Evolutionary conservation across 2,329 filamentous ascomycete genomes (phyloP).

Genomic region (Fusarium falciforme): DNA sequence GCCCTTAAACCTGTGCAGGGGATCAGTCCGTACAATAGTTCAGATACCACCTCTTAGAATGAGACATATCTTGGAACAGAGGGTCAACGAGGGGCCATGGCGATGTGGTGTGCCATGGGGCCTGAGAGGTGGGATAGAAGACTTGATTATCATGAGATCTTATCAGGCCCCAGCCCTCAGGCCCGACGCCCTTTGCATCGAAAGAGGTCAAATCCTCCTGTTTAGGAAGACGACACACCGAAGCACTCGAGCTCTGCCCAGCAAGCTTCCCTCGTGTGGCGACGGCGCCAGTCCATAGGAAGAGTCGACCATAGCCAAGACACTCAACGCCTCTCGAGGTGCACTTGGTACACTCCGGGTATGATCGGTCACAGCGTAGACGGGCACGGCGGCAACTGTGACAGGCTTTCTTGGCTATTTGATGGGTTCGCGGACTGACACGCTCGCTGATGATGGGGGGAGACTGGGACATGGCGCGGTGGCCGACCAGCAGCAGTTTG

Average conservation of each 20-base stretch:
- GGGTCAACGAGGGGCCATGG: constrained; percentile 56
- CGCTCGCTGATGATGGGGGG: constrained; percentile 27
- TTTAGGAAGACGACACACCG: constrained; percentile 34
- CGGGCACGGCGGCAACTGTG: constrained; percentile 65
- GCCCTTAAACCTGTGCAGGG: background rate
- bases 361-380: constrained; percentile 63
- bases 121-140: constrained; percentile 9
- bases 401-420: constrained; percentile 50
- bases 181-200: constrained; percentile 11
- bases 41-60: constrained; percentile 55
- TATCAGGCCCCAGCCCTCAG: constrained; percentile 14
- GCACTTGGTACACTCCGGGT: constrained; percentile 64
- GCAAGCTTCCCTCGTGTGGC: constrained; percentile 56
- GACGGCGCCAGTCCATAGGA: constrained; percentile 63
- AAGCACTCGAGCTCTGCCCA: constrained; percentile 49
- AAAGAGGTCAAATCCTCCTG: constrained; percentile 20
- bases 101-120: constrained; percentile 29
- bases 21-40: constrained; percentile 50
- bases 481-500: background rate
- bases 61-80: constrained; percentile 63
- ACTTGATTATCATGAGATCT: constrained; percentile 30
- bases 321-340: constrained; percentile 59
- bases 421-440: constrained; percentile 17
- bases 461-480: constrained; percentile 30
- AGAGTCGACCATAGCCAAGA: constrained; percentile 64